Percentiles rank a stretch among this genome's conserved stretches.
phyloP scores from a whole-genome alignment of 83 land plant species.

The Picea mariana region DNA sequence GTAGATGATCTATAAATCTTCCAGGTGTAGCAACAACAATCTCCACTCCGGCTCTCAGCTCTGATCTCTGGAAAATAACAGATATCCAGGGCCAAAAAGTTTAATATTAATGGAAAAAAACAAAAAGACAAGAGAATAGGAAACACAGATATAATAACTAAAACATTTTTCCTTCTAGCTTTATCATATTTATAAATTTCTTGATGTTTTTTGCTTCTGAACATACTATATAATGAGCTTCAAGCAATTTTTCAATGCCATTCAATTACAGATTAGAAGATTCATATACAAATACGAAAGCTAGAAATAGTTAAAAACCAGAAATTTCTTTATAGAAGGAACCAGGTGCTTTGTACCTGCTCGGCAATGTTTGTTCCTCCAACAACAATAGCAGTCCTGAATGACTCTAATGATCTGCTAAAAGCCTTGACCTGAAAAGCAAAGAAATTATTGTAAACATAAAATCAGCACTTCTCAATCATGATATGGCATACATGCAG shows the following conservation, averaged over 20 bases:
- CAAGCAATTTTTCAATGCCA: not conserved
- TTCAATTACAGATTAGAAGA: not conserved
- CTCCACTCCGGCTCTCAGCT: slow-evolving; percentile 61
- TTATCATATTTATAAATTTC: not conserved
- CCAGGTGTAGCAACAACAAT: slow-evolving; percentile 79
- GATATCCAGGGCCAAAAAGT: not conserved
- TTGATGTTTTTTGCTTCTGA: not conserved
- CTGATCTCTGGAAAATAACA: slow-evolving; percentile 35
- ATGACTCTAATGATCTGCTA: slow-evolving; percentile 62
- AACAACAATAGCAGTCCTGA: slow-evolving; percentile 76
- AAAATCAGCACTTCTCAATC: not conserved
- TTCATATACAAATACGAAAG: not conserved
- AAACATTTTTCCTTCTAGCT: not conserved
- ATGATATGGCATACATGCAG: not conserved
- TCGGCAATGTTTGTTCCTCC: slow-evolving; percentile 81
- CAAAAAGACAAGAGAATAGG: not conserved
- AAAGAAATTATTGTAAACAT: not conserved
- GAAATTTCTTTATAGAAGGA: not conserved
- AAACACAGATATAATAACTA: not conserved
- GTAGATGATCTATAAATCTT: slow-evolving; percentile 68
- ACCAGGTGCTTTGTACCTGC: slow-evolving; percentile 35
- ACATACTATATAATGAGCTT: not conserved
- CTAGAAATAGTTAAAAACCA: not conserved
- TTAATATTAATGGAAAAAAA: not conserved
- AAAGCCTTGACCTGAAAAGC: slow-evolving; percentile 71